A percentile compares a stretch with the other conserved stretches of the same genome.
These are phyloP conservation scores for Tubosaeta brunneosetosa DNA, from an alignment of 768 basidiomycete genomes.

Conservation along the genomic window DNA sequence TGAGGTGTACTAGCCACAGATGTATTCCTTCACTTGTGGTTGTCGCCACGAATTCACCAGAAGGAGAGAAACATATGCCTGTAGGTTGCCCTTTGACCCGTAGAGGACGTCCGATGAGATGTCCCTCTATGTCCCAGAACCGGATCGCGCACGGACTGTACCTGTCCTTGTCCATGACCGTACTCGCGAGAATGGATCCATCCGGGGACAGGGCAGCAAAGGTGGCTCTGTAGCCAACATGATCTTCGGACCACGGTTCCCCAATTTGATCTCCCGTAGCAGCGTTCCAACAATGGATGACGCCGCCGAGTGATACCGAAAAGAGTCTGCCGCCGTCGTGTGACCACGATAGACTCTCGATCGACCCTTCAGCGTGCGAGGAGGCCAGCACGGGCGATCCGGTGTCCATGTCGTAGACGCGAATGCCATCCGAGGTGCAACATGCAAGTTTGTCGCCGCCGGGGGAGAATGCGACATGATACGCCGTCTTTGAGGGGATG, in stretches of 20 bases:
- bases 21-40: neutral
- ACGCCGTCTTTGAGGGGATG: neutral
- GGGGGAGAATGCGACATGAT: neutral
- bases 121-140: slow-evolving; percentile 1
- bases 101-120: neutral
- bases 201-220: neutral
- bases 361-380: no score
- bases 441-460: slow-evolving; percentile 1
- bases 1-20: neutral
- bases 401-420: neutral
- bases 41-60: slow-evolving; percentile 1
- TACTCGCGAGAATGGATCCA: slow-evolving; percentile 2
- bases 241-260: slow-evolving; percentile 8
- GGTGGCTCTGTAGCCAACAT: neutral
- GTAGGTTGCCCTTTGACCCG: no score
- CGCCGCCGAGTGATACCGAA: neutral
- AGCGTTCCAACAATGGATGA: neutral
- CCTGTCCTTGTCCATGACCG: neutral
- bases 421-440: neutral
- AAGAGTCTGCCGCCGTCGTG: slow-evolving; percentile 2
- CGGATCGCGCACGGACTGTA: neutral
- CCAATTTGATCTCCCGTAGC: neutral
- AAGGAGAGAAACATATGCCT: slow-evolving; percentile 7
- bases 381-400: neutral
- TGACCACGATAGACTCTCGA: slow-evolving; percentile 2